Percentiles rank a stretch among this genome's conserved stretches.
Conservation (phyloP, 2,329 filamentous ascomycete genomes). For the Stagonosporopsis rhizophila region DNA sequence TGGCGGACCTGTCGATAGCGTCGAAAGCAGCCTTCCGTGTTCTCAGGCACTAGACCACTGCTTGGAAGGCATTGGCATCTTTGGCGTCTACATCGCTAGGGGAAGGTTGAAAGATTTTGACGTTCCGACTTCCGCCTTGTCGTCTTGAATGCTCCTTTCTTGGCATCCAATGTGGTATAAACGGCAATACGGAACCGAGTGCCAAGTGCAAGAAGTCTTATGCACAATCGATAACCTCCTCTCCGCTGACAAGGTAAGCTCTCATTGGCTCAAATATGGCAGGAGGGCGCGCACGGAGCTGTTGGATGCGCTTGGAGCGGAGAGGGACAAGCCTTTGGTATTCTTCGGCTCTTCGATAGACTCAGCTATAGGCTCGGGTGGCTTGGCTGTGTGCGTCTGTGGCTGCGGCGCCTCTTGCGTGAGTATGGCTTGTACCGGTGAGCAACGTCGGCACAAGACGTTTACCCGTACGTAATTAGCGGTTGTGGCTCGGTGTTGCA, state of each 20-base stretch:
- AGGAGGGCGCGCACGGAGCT: conserved; percentile 3
- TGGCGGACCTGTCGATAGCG: conserved; percentile 11
- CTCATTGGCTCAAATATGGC: conserved; percentile 15
- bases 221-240: background rate
- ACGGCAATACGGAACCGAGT: conserved; percentile 16
- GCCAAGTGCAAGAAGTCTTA: conserved; percentile 16
- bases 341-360: conserved; percentile 21
- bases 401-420: conserved; percentile 6
- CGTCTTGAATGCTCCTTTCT: conserved; percentile 8
- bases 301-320: conserved; percentile 16
- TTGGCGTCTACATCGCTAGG: conserved; percentile 25
- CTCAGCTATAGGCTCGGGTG: conserved; percentile 16
- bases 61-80: conserved; percentile 30
- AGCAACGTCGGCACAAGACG: background rate
- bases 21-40: conserved; percentile 9
- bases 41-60: background rate
- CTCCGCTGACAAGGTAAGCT: background rate
- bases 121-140: conserved; percentile 35
- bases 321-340: conserved; percentile 21
- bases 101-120: conserved; percentile 30
- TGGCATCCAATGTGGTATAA: conserved; percentile 7
- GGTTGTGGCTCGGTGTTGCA: background rate
- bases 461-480: background rate
- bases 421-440: background rate
- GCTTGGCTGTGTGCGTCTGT: conserved; percentile 18